These are phyloP conservation scores for Saccharomycopsis sp. DNA, from an alignment of 805 yeast genomes.

Conservation along the genomic window DNA sequence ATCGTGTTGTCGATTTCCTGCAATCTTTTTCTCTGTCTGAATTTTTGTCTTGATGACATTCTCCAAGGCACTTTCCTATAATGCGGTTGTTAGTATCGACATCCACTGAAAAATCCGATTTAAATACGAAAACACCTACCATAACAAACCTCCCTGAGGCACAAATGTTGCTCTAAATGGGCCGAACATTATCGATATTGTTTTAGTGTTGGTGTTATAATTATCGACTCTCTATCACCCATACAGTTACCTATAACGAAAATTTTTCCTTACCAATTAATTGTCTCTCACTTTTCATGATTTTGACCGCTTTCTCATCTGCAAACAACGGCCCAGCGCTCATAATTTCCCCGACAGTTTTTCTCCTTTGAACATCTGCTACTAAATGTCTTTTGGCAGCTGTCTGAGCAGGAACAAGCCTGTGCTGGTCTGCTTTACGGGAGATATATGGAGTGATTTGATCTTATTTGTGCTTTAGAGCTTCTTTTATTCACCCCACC, in stretches of 20 bases:
- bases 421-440: too few relatives aligned
- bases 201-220: neutral
- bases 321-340: neutral
- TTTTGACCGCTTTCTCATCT: neutral
- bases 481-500: neutral
- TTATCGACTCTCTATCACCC: neutral
- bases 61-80: conserved; percentile 71
- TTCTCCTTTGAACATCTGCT: neutral
- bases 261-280: too few relatives aligned
- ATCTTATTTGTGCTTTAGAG: too few relatives aligned
- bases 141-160: conserved; percentile 65
- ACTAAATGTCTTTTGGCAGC: neutral
- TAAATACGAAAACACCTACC: conserved; percentile 44
- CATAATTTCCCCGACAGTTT: neutral
- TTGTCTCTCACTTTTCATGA: neutral
- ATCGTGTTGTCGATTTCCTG: conserved; percentile 75
- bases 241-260: neutral
- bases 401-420: neutral
- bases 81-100: conserved; percentile 11
- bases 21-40: conserved; percentile 78
- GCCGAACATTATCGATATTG: conserved; percentile 48
- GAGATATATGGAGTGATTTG: too few relatives aligned
- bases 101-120: neutral
- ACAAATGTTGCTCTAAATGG: conserved; percentile 57
- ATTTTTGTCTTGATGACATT: conserved; percentile 73